Conservation (phyloP, 2,329 filamentous ascomycete species). For the Colletotrichum tropicicola region DNA sequence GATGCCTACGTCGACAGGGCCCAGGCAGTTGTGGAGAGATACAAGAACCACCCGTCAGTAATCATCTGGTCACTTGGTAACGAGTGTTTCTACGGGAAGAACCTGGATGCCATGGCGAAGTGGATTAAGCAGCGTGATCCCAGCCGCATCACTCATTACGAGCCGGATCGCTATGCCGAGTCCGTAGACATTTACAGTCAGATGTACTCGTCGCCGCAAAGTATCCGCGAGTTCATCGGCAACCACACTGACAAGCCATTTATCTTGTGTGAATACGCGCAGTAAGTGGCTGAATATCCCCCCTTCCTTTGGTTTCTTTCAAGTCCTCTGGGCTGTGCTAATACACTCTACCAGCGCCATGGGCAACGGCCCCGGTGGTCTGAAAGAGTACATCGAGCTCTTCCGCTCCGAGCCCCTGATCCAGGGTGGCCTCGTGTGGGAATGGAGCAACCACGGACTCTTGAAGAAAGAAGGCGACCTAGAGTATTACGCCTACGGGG, state of each 20-base stretch:
- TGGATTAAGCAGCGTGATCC: conserved; percentile 66
- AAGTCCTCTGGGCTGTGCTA: background rate
- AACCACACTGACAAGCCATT: conserved; percentile 61
- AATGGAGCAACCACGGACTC: conserved; percentile 68
- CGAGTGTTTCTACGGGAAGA: conserved; percentile 75
- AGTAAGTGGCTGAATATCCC: conserved; percentile 34
- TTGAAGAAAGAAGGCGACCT: conserved; percentile 50
- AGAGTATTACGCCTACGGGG: conserved; percentile 65
- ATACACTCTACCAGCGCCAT: conserved; percentile 55
- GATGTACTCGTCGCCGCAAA: conserved; percentile 68
- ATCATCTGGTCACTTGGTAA: conserved; percentile 80
- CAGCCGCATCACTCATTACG: conserved; percentile 71
- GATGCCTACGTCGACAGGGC: conserved; percentile 75
- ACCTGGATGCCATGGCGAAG: conserved; percentile 73
- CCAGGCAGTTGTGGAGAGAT: conserved; percentile 67
- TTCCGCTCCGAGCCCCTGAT: conserved; percentile 61
- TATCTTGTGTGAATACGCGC: conserved; percentile 62
- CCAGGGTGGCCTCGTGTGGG: conserved; percentile 73
- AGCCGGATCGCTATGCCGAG: conserved; percentile 65
- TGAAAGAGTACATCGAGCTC: conserved; percentile 73
- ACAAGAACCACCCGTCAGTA: conserved; percentile 68
- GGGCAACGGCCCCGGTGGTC: conserved; percentile 75
- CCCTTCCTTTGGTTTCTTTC: rapidly evolving
- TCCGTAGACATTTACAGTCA: conserved; percentile 70
- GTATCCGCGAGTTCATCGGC: conserved; percentile 46